phyloP scores from a whole-genome alignment of 2,329 filamentous ascomycete species.

The Fusarium sp. region DNA sequence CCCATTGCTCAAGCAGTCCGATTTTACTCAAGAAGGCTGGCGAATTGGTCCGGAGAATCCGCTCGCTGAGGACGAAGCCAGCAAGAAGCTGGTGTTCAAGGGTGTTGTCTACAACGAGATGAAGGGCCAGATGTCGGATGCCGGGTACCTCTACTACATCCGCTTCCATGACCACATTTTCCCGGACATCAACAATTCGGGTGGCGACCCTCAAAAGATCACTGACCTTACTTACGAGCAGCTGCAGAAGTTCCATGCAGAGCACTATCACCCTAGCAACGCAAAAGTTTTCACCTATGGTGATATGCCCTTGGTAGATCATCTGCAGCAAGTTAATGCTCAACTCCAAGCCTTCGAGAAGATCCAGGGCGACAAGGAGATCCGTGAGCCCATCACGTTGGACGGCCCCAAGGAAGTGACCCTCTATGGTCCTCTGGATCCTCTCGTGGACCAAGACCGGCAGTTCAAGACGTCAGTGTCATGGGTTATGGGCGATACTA shows the following conservation, averaged over 20 bases:
- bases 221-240: constrained; percentile 95
- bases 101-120: constrained; percentile 99
- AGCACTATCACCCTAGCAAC: constrained; percentile 98
- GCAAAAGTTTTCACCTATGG: constrained; percentile 97
- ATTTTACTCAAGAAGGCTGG: constrained; percentile 98
- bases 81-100: constrained; percentile 89
- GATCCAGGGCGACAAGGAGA: constrained; percentile 78
- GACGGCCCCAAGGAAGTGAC: constrained; percentile 78
- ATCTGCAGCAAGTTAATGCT: constrained; percentile 83
- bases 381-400: constrained; percentile 84
- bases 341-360: constrained; percentile 82
- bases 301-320: constrained; percentile 87
- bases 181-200: constrained; percentile 95
- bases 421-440: constrained; percentile 87
- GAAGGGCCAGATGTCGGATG: constrained; percentile 99
- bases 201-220: constrained; percentile 95
- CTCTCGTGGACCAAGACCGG: constrained; percentile 86
- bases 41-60: constrained; percentile 94
- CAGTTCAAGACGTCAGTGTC: constrained; percentile 96
- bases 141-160: constrained; percentile 96
- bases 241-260: constrained; percentile 87
- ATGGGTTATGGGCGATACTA: constrained; percentile 89
- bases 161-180: constrained; percentile 95
- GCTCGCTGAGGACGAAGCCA: constrained; percentile 69
- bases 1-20: constrained; percentile 88